Percentiles rank a stretch among this genome's conserved stretches.
phyloP scores from a whole-genome alignment of 139 green algal genomes.

The Closterium sp. region DNA sequence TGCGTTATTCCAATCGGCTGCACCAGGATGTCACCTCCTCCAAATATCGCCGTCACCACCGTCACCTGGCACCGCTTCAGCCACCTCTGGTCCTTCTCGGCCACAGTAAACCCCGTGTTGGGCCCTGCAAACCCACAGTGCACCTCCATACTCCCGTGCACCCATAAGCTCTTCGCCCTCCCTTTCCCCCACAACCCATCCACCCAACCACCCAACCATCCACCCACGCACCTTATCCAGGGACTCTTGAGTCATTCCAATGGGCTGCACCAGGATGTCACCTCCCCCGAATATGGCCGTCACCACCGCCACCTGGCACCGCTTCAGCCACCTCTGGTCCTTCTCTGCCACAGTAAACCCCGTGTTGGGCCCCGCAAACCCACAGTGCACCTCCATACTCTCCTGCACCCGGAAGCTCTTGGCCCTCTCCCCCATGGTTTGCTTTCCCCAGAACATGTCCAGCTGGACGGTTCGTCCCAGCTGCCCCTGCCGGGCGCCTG shows the following conservation, averaged over 20 bases:
- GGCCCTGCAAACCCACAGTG: slow-evolving; percentile 32
- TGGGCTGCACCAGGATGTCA: slow-evolving; percentile 35
- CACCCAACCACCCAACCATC: too few relatives aligned
- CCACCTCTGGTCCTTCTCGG: background rate
- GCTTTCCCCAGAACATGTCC: slow-evolving; percentile 44
- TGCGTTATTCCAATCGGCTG: slow-evolving; percentile 35
- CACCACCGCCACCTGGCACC: slow-evolving; percentile 20
- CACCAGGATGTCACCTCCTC: slow-evolving; percentile 32
- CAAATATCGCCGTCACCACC: slow-evolving; percentile 24
- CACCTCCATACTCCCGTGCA: slow-evolving; percentile 30
- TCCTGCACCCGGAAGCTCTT: slow-evolving; percentile 31
- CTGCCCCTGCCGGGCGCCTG: slow-evolving; percentile 13
- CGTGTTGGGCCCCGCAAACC: slow-evolving; percentile 28
- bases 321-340: slow-evolving; percentile 7
- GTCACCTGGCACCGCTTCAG: slow-evolving; percentile 22
- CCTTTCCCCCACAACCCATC: too few relatives aligned
- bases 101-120: slow-evolving; percentile 24
- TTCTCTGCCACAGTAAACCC: slow-evolving; percentile 14
- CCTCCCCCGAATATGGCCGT: slow-evolving; percentile 37
- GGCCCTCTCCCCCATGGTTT: slow-evolving; percentile 23
- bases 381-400: slow-evolving; percentile 42
- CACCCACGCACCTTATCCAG: slow-evolving; percentile 21
- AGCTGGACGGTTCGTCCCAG: background rate
- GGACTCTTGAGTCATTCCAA: slow-evolving; percentile 28
- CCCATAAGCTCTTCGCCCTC: too few relatives aligned